Conservation (phyloP, 2,329 filamentous ascomycete species). For the Dendryphion nanum region DNA sequence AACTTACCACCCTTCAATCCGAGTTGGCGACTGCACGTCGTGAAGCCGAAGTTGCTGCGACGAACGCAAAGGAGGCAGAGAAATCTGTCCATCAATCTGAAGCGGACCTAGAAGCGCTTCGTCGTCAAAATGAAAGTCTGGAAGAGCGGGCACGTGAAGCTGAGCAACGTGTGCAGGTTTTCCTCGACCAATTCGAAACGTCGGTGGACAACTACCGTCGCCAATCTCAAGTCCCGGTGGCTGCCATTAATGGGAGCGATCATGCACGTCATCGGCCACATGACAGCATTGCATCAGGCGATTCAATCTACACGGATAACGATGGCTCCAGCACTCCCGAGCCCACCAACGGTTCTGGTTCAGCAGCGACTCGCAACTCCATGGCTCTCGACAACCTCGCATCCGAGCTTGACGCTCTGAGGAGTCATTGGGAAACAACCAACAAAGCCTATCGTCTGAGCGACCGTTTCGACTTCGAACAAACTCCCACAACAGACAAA, state of each 20-base stretch:
- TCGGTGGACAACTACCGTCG: conserved; percentile 94
- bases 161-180: conserved; percentile 86
- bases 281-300: conserved; percentile 62
- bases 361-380: conserved; percentile 52
- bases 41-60: conserved; percentile 67
- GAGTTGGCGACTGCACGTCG: conserved; percentile 65
- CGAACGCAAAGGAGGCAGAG: conserved; percentile 52
- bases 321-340: conserved; percentile 37
- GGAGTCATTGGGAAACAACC: conserved; percentile 91
- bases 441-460: conserved; percentile 93
- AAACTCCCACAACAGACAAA: conserved; percentile 38
- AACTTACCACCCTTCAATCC: conserved; percentile 66
- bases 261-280: conserved; percentile 43
- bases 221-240: conserved; percentile 53
- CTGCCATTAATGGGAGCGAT: conserved; percentile 33
- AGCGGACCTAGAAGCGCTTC: conserved; percentile 75
- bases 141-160: conserved; percentile 85
- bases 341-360: conserved; percentile 25
- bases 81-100: conserved; percentile 55
- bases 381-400: conserved; percentile 86
- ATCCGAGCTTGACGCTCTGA: conserved; percentile 84
- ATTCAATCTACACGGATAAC: conserved; percentile 49
- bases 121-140: conserved; percentile 75
- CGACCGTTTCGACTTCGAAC: conserved; percentile 84
- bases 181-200: conserved; percentile 90